Base-by-base conservation (phyloP, 2,329 filamentous ascomycete species). In the Botrytis cinerea region DNA sequence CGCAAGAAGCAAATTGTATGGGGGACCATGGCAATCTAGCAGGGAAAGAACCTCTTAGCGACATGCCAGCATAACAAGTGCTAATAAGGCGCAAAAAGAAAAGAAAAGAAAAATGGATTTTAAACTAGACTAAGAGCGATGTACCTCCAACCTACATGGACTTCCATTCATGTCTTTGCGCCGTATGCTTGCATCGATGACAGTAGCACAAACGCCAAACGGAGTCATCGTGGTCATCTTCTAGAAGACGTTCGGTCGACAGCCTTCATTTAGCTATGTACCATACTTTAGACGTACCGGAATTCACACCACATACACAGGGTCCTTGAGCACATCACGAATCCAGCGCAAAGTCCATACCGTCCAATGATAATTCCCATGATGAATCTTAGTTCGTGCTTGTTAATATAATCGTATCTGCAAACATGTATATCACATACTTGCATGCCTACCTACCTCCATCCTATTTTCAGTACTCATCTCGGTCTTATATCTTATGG, bases 131-230 rank as follows among this genome's bases (percentile, higher is more conserved):
- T 43, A 57, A 51, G 38, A 22, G 43, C 51, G 48, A 57, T 57
- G 14, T 48, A 16, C 35, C 66, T 35, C 18, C 38, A 43, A 9
- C 45, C 12, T 71, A 63, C 48, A 57, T 40, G 35, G 51, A 43
- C 40, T 71, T 71, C 70, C 46, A 67, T 71, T 57, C 54, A 66
- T 71, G 38, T 43, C 61, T 12, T 40, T 25, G 18, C 54, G 54
- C 68, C 54, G 54, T 40, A 62, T 25, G 32, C 40, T 46, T 38
- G 32, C 20, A 45, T 48, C 64, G 51, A 46, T 46, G 62, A 48
- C 43, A 35, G 40, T 25, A 32, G 20, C 62, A 35, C 45, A 20
- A 32, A 25, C 10, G 5, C 5, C 64, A 25, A 68, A 43, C 57
- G n/a, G 66, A 57, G 66, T 68, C 66, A 64, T 48, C 25, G 25